Percentiles rank a stretch among this genome's conserved stretches.
Conservation (phyloP, 2,329 filamentous ascomycete genomes). For the Sarocladiaceae sp. region DNA sequence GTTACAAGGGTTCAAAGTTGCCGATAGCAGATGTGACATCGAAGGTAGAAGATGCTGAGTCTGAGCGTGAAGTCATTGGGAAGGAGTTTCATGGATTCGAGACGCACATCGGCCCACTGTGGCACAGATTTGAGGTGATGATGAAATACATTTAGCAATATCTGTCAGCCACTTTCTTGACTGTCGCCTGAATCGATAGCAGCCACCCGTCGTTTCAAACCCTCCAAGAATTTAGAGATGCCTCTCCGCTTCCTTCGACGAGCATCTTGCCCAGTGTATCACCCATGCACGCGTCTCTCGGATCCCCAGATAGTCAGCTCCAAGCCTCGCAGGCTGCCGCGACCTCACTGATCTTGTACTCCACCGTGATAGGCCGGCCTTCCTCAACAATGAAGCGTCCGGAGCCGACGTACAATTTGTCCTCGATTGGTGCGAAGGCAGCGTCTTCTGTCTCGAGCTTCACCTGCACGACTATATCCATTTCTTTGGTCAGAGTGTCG, state of each 20-base stretch:
- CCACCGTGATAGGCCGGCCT: conserved; percentile 27
- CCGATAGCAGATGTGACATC: not conserved
- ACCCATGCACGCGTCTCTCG: too few relatives aligned
- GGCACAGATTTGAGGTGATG: conserved; percentile 1
- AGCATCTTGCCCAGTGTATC: too few relatives aligned
- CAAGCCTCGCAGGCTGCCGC: conserved; percentile 17
- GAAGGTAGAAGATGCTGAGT: not conserved
- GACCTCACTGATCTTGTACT: conserved; percentile 38
- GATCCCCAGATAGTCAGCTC: too few relatives aligned
- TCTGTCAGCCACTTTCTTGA: not conserved
- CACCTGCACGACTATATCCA: conserved; percentile 27
- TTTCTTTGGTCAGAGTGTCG: conserved; percentile 3
- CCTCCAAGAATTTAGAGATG: too few relatives aligned
- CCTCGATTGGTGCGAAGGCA: conserved; percentile 26
- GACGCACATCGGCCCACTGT: conserved; percentile 1
- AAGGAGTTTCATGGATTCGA: conserved; percentile 9
- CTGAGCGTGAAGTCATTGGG: conserved; percentile 4
- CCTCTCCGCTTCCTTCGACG: too few relatives aligned
- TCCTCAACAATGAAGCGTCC: conserved; percentile 33
- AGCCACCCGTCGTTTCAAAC: too few relatives aligned
- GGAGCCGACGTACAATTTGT: conserved; percentile 34
- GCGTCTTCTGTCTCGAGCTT: conserved; percentile 31
- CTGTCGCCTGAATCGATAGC: too few relatives aligned
- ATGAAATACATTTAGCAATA: not conserved
- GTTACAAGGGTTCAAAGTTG: too few relatives aligned